Conservation (phyloP, 1,139 yeast species). For the Geotrichum restrictum region DNA sequence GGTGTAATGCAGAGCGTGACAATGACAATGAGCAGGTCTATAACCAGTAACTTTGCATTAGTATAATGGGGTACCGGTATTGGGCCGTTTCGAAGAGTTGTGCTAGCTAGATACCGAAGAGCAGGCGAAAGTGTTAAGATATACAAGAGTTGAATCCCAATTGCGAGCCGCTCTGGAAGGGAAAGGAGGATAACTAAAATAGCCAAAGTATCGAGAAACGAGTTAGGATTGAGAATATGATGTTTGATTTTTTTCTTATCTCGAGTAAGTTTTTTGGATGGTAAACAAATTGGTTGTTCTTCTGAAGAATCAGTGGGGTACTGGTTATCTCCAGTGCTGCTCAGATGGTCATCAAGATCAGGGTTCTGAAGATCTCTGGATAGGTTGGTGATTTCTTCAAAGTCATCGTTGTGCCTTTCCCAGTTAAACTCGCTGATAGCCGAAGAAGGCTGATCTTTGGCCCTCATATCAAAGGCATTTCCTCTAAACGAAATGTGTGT, state of each 20-base stretch:
- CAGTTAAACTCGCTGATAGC: not conserved
- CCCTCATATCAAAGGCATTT: no score
- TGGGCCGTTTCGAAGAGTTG: conserved; percentile 15
- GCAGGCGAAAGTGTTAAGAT: conserved; percentile 28
- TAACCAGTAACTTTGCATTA: conserved; percentile 22
- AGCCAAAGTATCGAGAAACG: conserved; percentile 37
- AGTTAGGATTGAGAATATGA: conserved; percentile 30
- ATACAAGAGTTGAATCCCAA: conserved; percentile 32
- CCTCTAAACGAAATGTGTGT: no score
- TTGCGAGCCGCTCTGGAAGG: conserved; percentile 32
- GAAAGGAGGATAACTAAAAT: conserved; percentile 32
- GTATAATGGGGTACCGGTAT: conserved; percentile 4
- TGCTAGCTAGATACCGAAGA: not conserved
- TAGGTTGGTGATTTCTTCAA: not conserved
- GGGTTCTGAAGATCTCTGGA: not conserved
- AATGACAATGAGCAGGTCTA: conserved; percentile 28
- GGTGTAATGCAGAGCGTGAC: conserved; percentile 31
- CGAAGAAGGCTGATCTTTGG: conserved; percentile 10
- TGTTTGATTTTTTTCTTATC: conserved; percentile 4
- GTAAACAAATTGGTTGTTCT: no score
- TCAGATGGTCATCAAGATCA: not conserved
- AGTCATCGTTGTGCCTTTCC: not conserved
- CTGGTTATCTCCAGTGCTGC: not conserved
- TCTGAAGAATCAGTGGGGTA: not conserved
- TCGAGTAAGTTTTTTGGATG: not conserved